These are phyloP conservation scores for Diplodia mutila DNA, from an alignment of 2,329 filamentous ascomycete species.

Conservation along the genomic window DNA sequence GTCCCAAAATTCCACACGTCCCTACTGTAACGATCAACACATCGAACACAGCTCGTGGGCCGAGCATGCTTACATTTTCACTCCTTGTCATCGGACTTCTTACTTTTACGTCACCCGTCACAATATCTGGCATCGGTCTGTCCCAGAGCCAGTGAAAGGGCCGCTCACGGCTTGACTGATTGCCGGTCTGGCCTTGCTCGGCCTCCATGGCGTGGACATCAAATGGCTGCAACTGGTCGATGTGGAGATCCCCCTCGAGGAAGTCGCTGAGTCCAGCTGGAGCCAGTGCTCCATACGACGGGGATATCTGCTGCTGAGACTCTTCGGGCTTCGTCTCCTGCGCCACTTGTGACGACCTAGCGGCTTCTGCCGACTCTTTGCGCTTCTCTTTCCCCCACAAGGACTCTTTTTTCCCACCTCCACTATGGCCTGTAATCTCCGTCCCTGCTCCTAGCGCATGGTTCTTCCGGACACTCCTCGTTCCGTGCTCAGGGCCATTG, in stretches of 20 bases:
- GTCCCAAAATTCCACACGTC: background rate
- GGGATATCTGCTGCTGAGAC: background rate
- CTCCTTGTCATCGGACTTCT: background rate
- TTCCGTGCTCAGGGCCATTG: background rate
- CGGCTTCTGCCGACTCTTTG: background rate
- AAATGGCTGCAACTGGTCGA: background rate
- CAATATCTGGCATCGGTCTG: background rate
- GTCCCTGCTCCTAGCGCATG: background rate
- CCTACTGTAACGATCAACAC: background rate
- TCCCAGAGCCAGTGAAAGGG: background rate
- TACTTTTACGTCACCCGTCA: background rate
- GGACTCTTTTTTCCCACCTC: background rate
- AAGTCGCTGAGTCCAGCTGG: background rate
- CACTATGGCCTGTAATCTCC: background rate
- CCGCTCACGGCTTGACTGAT: too few relatives aligned
- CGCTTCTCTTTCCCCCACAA: background rate
- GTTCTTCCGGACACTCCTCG: background rate
- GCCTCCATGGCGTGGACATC: background rate
- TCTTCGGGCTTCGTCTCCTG: background rate
- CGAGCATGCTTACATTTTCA: background rate
- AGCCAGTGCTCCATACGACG: background rate
- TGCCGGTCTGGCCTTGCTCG: background rate
- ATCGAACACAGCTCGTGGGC: background rate
- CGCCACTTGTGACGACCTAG: background rate
- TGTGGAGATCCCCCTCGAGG: constrained; percentile 2